phyloP scores from a whole-genome alignment of 1,284 basidiomycete species.

The Xerocomus minutiporus region DNA sequence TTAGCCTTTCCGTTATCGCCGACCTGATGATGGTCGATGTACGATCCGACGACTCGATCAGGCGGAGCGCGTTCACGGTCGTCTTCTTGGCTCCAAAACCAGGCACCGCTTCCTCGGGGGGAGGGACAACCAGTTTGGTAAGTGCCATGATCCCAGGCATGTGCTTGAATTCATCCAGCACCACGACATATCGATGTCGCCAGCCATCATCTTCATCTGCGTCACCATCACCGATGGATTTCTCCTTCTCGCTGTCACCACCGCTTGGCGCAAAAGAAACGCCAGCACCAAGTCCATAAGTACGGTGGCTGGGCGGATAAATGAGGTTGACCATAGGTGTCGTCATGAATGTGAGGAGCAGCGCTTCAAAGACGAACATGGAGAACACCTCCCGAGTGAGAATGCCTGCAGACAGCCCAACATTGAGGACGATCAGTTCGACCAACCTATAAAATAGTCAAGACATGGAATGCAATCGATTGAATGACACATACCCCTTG shows the following conservation, averaged over 20 bases:
- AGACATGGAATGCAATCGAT: not conserved
- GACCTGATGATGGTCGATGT: slow-evolving; percentile 89
- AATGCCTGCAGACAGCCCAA: slow-evolving; percentile 82
- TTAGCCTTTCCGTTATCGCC: slow-evolving; percentile 65
- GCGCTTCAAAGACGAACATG: slow-evolving; percentile 90
- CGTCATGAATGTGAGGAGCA: slow-evolving; percentile 84
- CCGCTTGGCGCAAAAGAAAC: not conserved
- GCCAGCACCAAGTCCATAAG: slow-evolving; percentile 33
- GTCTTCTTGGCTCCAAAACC: slow-evolving; percentile 12
- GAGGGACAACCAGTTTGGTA: slow-evolving; percentile 51
- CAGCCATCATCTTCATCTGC: slow-evolving; percentile 13
- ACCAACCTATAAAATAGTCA: slow-evolving; percentile 52
- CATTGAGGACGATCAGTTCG: slow-evolving; percentile 92
- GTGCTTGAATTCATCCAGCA: slow-evolving; percentile 90
- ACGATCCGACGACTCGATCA: slow-evolving; percentile 89
- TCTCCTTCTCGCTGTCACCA: not conserved
- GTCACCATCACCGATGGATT: slow-evolving; percentile 10
- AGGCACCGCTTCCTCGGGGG: slow-evolving; percentile 16
- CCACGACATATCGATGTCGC: slow-evolving; percentile 61
- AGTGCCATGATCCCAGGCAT: slow-evolving; percentile 71
- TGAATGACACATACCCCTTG: slow-evolving; percentile 64
- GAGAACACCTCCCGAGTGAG: slow-evolving; percentile 72
- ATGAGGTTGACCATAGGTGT: slow-evolving; percentile 78
- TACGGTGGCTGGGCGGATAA: slow-evolving; percentile 67
- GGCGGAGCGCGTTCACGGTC: slow-evolving; percentile 68